These are phyloP conservation scores for Xanthoconium separans DNA, from an alignment of 1,284 basidiomycete species.

Conservation along the genomic window DNA sequence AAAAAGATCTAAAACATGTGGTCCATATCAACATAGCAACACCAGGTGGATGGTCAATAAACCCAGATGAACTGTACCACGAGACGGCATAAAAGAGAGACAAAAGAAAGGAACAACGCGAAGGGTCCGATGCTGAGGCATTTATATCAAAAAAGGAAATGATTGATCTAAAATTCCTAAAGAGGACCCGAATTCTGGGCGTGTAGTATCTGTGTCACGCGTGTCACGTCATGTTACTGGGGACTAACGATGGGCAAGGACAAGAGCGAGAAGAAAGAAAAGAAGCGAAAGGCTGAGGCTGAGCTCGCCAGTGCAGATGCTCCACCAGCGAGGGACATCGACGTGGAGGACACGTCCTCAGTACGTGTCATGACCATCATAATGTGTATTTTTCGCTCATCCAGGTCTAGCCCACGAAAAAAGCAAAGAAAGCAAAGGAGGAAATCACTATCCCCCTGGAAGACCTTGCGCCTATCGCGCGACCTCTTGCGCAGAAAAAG, in stretches of 20 bases:
- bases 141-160: too few species aligned
- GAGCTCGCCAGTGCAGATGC: conserved; percentile 28
- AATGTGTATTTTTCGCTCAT: conserved; percentile 7
- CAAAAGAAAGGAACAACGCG: too few species aligned
- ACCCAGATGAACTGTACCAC: too few species aligned
- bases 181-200: conserved; percentile 13
- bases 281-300: conserved; percentile 37
- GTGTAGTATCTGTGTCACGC: conserved; percentile 32
- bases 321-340: conserved; percentile 43
- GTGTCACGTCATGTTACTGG: conserved; percentile 25
- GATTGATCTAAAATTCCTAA: too few species aligned
- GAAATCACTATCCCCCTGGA: conserved; percentile 73
- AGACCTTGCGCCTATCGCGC: conserved; percentile 87
- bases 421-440: conserved; percentile 60
- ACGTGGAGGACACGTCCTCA: conserved; percentile 50
- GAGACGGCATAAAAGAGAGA: too few species aligned
- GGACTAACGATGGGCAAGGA: conserved; percentile 54
- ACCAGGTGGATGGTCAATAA: too few species aligned
- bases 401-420: conserved; percentile 47
- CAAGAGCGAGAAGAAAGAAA: conserved; percentile 64
- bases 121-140: too few species aligned
- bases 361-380: conserved; percentile 29
- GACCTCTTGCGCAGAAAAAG: conserved; percentile 89
- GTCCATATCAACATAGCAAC: too few species aligned
- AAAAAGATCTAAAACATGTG: too few species aligned